Base-by-base conservation (phyloP, 192 early-diverging fungal genomes). In the Podila clonocystis region DNA sequence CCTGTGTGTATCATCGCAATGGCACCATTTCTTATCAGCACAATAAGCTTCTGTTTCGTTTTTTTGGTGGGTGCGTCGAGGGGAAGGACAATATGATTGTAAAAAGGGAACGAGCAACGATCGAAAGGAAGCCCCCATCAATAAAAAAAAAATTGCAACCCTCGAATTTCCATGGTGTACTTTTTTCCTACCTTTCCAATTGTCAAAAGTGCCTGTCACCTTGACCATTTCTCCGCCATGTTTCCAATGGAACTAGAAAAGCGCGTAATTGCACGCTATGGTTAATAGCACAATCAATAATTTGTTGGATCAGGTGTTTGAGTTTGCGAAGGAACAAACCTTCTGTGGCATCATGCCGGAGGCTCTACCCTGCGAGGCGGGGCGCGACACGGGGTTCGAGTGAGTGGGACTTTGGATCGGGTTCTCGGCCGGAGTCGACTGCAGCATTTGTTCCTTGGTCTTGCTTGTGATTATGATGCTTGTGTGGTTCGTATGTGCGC, bases 141-240 rank as follows among this genome's bases (percentile, higher is more conserved):
- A n/a, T n/a, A n/a, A n/a, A n/a, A n/a, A n/a, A 36, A 36, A 34
- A 36, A 30, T 52, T 31, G 29, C 9, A 52, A 24, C 33, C 57
- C 30, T 36, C 12, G 33, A 5, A 24, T 63, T 20, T 29, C 30
- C 1, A 1, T 24, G 30, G 30, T 31, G 24, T 4, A 0, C 28
- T 24, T 31, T 9, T 9, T 48, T 13, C 20, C 50, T 82, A 84
- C 83, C 66, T 74, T 72, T 30, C 83, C 83, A 85, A 70, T 77
- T 65, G 45, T 76, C 83, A 50, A 85, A 85, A 4, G 60, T 75
- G 19, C 83, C 83, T 36, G 79, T 85, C 45, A 85, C 71, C 45
- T 77, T 75, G 41, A 82, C 83, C 48, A 74, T 41, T 28, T 82
- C 67, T 19, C 79, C 83, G 24, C 78, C 83, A 49, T 82, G 73